A percentile compares a stretch with the other conserved stretches of the same genome.
Evolutionary conservation across 345 rosid species (phyloP).

Genomic region (Eucalyptus pauciflora): DNA sequence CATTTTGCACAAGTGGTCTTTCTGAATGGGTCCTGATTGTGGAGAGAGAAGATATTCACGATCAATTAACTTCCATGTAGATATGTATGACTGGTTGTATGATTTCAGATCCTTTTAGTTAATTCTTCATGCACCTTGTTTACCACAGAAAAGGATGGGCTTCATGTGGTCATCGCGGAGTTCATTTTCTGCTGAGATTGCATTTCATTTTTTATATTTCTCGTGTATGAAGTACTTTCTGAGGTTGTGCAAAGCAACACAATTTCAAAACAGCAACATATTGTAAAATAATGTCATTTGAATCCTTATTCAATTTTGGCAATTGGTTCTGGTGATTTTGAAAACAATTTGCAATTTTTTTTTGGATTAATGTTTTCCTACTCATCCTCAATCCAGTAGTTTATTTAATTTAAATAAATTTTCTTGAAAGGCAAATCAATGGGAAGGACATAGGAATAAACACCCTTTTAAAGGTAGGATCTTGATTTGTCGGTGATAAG

Average conservation of each 20-base stretch:
- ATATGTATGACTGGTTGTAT: background rate
- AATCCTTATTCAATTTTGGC: background rate
- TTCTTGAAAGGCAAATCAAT: background rate
- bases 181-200: background rate
- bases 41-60: background rate
- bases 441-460: background rate
- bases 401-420: background rate
- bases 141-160: background rate
- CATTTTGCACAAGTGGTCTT: background rate
- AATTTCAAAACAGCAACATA: background rate
- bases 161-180: background rate
- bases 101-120: background rate
- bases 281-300: background rate
- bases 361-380: background rate
- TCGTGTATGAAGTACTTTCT: background rate
- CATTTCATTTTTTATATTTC: background rate
- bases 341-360: background rate
- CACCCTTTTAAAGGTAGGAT: background rate
- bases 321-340: background rate
- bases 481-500: background rate
- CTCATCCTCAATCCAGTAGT: background rate
- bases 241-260: background rate
- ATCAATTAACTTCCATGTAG: background rate
- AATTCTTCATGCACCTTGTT: background rate
- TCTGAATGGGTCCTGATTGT: background rate